phyloP scores from a whole-genome alignment of 257 asterid species.

The Solanum okadae region DNA sequence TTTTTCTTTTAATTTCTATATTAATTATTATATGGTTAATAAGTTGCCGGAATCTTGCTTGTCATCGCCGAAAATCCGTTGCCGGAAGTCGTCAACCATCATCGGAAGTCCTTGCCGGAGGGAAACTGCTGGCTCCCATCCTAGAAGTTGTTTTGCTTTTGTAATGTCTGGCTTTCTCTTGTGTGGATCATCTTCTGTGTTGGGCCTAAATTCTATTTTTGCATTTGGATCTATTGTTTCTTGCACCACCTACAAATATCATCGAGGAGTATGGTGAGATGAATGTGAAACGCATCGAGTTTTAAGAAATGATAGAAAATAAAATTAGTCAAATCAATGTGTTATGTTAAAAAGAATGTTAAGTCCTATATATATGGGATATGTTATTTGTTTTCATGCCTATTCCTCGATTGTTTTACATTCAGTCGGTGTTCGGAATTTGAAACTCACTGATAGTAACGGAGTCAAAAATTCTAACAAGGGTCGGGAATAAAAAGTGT shows the following conservation, averaged over 20 bases:
- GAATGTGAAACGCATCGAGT: background rate
- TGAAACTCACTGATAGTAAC: background rate
- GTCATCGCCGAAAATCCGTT: slow-evolving; percentile 41
- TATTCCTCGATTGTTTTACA: background rate
- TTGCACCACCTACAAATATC: slow-evolving; percentile 56
- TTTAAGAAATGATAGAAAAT: background rate
- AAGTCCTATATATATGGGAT: background rate
- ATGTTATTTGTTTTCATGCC: background rate
- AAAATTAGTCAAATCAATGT: too few relatives aligned
- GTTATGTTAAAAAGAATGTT: background rate
- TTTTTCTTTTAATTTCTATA: background rate
- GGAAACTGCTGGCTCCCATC: slow-evolving; percentile 71
- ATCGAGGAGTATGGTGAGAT: background rate
- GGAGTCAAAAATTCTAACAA: background rate
- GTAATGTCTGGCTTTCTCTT: slow-evolving; percentile 86
- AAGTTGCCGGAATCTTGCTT: background rate
- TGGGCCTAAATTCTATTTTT: slow-evolving; percentile 61
- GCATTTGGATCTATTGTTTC: slow-evolving; percentile 76
- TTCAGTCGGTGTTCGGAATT: background rate
- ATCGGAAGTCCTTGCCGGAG: slow-evolving; percentile 74
- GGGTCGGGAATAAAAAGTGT: background rate
- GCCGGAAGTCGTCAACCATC: slow-evolving; percentile 72
- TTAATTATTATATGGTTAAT: background rate
- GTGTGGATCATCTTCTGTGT: slow-evolving; percentile 87
- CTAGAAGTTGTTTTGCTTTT: slow-evolving; percentile 61